These are phyloP conservation scores for Pleurotus sapidus DNA, from an alignment of 768 basidiomycete species.

Conservation along the genomic window DNA sequence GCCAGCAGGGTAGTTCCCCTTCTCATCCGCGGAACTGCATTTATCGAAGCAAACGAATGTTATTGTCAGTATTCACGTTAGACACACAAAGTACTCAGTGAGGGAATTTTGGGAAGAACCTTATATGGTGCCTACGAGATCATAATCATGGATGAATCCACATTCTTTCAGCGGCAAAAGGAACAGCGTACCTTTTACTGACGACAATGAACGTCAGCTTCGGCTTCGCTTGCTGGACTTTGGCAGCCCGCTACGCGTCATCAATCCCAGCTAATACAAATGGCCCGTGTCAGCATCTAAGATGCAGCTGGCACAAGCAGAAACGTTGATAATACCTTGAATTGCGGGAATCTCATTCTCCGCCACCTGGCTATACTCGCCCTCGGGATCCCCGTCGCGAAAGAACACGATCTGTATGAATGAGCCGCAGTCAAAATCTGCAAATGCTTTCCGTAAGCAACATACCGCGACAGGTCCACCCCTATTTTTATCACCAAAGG, in stretches of 20 bases:
- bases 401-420: slow-evolving; percentile 37
- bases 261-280: slow-evolving; percentile 11
- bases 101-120: slow-evolving; percentile 40
- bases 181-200: slow-evolving; percentile 39
- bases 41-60: not conserved
- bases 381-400: slow-evolving; percentile 47
- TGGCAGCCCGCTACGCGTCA: slow-evolving; percentile 13
- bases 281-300: not conserved
- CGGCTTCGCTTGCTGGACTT: slow-evolving; percentile 23
- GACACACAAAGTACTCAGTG: not conserved
- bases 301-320: no score
- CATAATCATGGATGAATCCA: not conserved
- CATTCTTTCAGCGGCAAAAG: slow-evolving; percentile 7
- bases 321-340: slow-evolving; percentile 25
- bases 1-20: slow-evolving; percentile 74
- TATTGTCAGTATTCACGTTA: not conserved
- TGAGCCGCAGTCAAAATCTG: not conserved
- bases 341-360: slow-evolving; percentile 43
- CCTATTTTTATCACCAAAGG: slow-evolving; percentile 12
- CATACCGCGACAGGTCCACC: slow-evolving; percentile 11
- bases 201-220: slow-evolving; percentile 60
- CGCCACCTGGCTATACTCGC: slow-evolving; percentile 33
- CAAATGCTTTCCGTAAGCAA: not conserved
- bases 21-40: slow-evolving; percentile 49
- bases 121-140: slow-evolving; percentile 44